These are phyloP conservation scores for Cephaloascus fragrans DNA, from an alignment of 805 yeast genomes.

Conservation along the genomic window DNA sequence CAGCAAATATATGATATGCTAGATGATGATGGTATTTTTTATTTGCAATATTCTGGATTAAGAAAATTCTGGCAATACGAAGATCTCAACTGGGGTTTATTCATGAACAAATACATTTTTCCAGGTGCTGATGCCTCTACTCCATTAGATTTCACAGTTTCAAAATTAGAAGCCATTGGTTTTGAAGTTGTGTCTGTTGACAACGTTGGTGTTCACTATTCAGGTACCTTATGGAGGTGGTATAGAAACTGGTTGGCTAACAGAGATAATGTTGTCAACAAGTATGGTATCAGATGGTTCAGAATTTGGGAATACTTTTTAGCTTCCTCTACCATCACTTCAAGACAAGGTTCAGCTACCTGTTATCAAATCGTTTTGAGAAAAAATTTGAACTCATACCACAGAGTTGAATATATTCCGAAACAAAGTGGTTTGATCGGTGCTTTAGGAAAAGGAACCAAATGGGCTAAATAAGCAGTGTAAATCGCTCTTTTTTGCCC, in stretches of 20 bases:
- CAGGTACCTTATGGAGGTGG: constrained; percentile 90
- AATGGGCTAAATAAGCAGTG: constrained; percentile 47
- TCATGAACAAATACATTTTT: constrained; percentile 93
- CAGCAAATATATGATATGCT: constrained; percentile 76
- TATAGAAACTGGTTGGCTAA: constrained; percentile 89
- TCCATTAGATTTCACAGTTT: constrained; percentile 76
- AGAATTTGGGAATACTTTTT: constrained; percentile 91
- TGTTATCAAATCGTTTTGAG: constrained; percentile 87
- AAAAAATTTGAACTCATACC: constrained; percentile 79
- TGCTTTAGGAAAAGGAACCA: constrained; percentile 43
- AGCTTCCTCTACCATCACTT: constrained; percentile 70
- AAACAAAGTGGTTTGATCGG: constrained; percentile 62
- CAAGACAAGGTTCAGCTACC: constrained; percentile 91
- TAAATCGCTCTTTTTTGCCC: not conserved
- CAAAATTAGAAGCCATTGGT: constrained; percentile 71
- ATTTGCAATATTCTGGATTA: constrained; percentile 81
- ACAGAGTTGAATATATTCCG: constrained; percentile 75
- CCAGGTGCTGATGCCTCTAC: constrained; percentile 98
- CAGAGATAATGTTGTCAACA: constrained; percentile 63
- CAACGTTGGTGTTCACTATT: constrained; percentile 88
- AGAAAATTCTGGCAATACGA: constrained; percentile 93
- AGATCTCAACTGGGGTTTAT: constrained; percentile 88
- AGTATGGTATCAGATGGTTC: constrained; percentile 85
- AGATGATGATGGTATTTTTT: constrained; percentile 87
- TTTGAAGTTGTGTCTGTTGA: constrained; percentile 79